Conservation (phyloP, 2,329 filamentous ascomycete species). For the Aspergillus puulaauensis region DNA sequence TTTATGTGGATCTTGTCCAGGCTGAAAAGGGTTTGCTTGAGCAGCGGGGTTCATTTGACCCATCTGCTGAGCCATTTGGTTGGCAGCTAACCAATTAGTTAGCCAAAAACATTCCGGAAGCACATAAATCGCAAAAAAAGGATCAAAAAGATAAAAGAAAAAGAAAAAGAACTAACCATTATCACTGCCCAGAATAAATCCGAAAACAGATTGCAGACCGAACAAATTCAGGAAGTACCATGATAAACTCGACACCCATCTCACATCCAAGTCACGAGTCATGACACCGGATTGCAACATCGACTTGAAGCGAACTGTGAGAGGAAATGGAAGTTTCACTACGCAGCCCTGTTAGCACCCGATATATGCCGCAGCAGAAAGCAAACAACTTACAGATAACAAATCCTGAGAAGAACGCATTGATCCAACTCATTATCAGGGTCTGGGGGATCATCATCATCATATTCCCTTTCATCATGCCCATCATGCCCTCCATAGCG, state of each 20-base stretch:
- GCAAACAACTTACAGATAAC: constrained; percentile 73
- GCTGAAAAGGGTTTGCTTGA: constrained; percentile 73
- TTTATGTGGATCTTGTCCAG: constrained; percentile 93
- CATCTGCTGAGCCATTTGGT: constrained; percentile 86
- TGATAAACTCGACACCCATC: constrained; percentile 97
- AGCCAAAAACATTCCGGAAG: background rate
- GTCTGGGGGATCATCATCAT: constrained; percentile 99
- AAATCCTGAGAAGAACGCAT: constrained; percentile 97
- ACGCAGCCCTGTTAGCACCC: constrained; percentile 15
- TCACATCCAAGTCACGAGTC: constrained; percentile 91
- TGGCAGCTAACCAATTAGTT: constrained; percentile 65
- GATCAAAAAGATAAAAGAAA: background rate
- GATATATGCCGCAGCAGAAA: background rate
- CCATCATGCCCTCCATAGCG: constrained; percentile 99
- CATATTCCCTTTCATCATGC: constrained; percentile 99
- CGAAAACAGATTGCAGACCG: constrained; percentile 93
- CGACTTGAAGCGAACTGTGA: constrained; percentile 98
- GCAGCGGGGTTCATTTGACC: constrained; percentile 69
- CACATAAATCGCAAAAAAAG: background rate
- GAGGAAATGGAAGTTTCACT: constrained; percentile 96
- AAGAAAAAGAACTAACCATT: constrained; percentile 67
- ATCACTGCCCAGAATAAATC: constrained; percentile 92
- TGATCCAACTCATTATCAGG: constrained; percentile 99
- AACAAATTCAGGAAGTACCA: constrained; percentile 99
- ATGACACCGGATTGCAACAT: constrained; percentile 98